Conservation (phyloP, 2,329 filamentous ascomycete genomes). For the Sclerotinia subarctica region DNA sequence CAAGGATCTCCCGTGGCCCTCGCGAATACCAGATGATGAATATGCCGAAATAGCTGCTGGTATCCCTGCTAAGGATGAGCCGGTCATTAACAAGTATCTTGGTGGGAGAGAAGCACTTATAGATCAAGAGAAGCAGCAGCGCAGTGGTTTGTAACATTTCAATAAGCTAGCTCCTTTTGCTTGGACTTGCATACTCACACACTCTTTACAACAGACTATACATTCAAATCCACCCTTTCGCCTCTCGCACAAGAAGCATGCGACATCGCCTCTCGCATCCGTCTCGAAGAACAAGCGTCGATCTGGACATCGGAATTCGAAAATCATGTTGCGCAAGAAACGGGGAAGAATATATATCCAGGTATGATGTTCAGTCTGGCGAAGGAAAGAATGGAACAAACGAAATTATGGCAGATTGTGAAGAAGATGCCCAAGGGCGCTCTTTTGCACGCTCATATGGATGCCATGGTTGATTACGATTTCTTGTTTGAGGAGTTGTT, state of each 20-base stretch:
- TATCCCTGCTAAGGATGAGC: conserved; percentile 60
- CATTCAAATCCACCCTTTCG: conserved; percentile 71
- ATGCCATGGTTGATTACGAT: conserved; percentile 86
- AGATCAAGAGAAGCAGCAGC: conserved; percentile 73
- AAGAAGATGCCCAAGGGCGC: conserved; percentile 85
- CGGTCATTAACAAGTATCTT: conserved; percentile 80
- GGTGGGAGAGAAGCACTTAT: conserved; percentile 73
- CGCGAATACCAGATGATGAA: conserved; percentile 47
- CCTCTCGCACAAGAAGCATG: conserved; percentile 76
- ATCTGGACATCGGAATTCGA: conserved; percentile 76
- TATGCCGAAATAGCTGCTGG: conserved; percentile 56
- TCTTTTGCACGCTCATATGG: conserved; percentile 81
- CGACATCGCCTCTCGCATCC: conserved; percentile 75
- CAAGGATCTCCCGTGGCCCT: conserved; percentile 35
- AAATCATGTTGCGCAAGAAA: conserved; percentile 61
- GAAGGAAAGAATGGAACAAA: conserved; percentile 80
- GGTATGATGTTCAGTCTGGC: conserved; percentile 93
- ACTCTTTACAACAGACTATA: conserved; percentile 51
- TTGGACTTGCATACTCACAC: conserved; percentile 31
- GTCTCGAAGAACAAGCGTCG: conserved; percentile 69
- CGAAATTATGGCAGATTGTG: conserved; percentile 81
- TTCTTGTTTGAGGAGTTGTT: conserved; percentile 73
- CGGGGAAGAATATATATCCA: conserved; percentile 67
- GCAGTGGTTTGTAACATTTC: conserved; percentile 60
- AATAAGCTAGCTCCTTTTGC: conserved; percentile 21